These are phyloP conservation scores for Cardiospermum halicacabum DNA, from an alignment of 345 rosid genomes.

Conservation along the genomic window DNA sequence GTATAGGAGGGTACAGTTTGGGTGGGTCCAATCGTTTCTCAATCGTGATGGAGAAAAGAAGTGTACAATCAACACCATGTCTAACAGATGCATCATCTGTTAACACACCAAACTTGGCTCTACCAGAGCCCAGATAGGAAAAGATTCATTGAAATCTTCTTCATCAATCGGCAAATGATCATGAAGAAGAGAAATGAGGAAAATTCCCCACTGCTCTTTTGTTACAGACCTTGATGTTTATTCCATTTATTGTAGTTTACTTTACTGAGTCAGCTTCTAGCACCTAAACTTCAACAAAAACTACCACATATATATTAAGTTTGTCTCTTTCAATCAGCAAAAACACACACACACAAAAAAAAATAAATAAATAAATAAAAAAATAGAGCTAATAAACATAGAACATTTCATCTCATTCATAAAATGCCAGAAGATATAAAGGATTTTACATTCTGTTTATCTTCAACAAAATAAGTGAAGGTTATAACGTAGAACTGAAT, in stretches of 20 bases:
- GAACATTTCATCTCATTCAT: background rate
- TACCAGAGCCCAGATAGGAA: constrained; percentile 43
- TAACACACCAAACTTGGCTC: constrained; percentile 38
- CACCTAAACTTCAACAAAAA: background rate
- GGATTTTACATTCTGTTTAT: too few relatives aligned
- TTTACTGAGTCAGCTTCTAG: constrained; percentile 14
- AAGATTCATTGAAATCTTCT: constrained; percentile 6
- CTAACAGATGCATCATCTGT: constrained; percentile 38
- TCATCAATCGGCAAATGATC: constrained; percentile 12
- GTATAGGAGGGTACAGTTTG: constrained; percentile 48
- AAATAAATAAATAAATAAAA: too few relatives aligned
- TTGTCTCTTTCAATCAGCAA: background rate
- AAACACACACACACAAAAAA: too few relatives aligned
- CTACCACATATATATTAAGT: background rate
- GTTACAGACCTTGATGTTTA: background rate
- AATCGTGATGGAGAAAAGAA: constrained; percentile 38
- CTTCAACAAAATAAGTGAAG: too few relatives aligned
- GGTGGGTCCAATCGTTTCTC: constrained; percentile 55
- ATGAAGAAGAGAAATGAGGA: constrained; percentile 9
- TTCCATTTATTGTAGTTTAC: constrained; percentile 11
- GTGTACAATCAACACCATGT: constrained; percentile 28
- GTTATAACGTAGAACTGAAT: background rate
- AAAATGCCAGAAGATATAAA: too few relatives aligned
- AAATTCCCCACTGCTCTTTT: constrained; percentile 8
- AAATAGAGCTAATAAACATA: too few relatives aligned